Evolutionary conservation across 2,329 filamentous ascomycete genomes (phyloP).

Genomic region (Penicillium expansum): DNA sequence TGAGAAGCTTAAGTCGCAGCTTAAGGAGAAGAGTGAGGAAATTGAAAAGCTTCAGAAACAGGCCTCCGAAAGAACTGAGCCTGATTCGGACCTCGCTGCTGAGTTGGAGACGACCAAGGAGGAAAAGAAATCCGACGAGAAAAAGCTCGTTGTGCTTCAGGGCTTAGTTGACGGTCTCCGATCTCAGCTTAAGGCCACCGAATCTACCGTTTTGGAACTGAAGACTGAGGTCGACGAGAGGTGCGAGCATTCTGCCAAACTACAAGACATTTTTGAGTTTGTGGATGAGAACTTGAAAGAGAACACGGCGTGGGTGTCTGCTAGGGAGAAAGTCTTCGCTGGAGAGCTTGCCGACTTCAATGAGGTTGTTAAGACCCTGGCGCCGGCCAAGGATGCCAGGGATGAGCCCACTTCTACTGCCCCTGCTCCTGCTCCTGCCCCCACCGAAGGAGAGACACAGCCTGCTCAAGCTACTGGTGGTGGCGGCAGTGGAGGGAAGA

Average conservation of each 20-base stretch:
- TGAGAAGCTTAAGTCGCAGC: constrained; percentile 36
- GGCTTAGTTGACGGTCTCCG: constrained; percentile 55
- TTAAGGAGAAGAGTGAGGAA: constrained; percentile 43
- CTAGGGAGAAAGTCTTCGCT: constrained; percentile 33
- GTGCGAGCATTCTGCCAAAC: constrained; percentile 32
- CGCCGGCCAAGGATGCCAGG: constrained; percentile 19
- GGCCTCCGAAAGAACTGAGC: constrained; percentile 21
- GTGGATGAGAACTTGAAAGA: constrained; percentile 40
- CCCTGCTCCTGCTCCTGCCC: constrained; percentile 2
- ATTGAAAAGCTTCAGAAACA: constrained; percentile 37
- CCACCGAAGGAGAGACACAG: constrained; percentile 24
- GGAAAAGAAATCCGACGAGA: constrained; percentile 46
- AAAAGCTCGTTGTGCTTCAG: constrained; percentile 54
- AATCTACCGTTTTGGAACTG: constrained; percentile 48
- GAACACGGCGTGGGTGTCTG: constrained; percentile 36
- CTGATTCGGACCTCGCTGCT: constrained; percentile 26
- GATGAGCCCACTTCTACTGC: constrained; percentile 11
- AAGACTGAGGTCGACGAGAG: constrained; percentile 44
- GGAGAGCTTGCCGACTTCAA: constrained; percentile 37
- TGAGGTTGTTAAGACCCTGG: constrained; percentile 33
- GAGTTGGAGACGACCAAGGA: constrained; percentile 38
- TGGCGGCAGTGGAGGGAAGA: constrained; percentile 46
- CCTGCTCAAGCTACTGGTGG: constrained; percentile 15
- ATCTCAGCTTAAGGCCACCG: constrained; percentile 54
- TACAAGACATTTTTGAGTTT: constrained; percentile 40